phyloP scores from a whole-genome alignment of 2,329 filamentous ascomycete genomes.

The Cladosporium sp. region DNA sequence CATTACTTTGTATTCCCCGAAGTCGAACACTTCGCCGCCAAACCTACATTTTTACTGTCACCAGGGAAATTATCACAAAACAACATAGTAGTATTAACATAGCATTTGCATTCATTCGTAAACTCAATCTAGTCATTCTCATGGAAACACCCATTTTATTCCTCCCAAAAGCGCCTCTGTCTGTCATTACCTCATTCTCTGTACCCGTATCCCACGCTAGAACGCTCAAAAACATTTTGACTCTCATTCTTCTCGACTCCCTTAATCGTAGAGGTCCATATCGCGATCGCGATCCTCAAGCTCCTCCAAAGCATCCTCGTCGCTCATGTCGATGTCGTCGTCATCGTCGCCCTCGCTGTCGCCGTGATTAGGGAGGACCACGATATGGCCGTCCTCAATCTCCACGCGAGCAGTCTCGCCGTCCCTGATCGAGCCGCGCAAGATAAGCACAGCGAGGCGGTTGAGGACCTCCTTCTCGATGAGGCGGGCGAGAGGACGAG shows the following conservation, averaged over 20 bases:
- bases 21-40: no score
- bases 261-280: slow-evolving; percentile 56
- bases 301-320: slow-evolving; percentile 70
- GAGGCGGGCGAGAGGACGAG: slow-evolving; percentile 76
- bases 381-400: slow-evolving; percentile 70
- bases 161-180: not conserved
- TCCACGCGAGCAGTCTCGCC: slow-evolving; percentile 77
- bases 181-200: not conserved
- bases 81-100: no score
- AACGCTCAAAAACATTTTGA: not conserved
- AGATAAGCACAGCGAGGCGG: slow-evolving; percentile 80
- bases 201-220: not conserved
- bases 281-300: slow-evolving; percentile 49
- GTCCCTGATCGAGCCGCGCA: slow-evolving; percentile 76
- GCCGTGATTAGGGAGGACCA: slow-evolving; percentile 78
- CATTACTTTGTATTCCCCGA: no score
- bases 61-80: no score
- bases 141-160: not conserved
- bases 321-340: slow-evolving; percentile 58
- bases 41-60: no score
- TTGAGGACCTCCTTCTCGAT: slow-evolving; percentile 98
- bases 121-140: not conserved
- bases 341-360: slow-evolving; percentile 50
- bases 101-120: not conserved
- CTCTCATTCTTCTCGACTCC: not conserved